Conservation (phyloP, 805 yeast species). For the Candida xiaguanensis region DNA sequence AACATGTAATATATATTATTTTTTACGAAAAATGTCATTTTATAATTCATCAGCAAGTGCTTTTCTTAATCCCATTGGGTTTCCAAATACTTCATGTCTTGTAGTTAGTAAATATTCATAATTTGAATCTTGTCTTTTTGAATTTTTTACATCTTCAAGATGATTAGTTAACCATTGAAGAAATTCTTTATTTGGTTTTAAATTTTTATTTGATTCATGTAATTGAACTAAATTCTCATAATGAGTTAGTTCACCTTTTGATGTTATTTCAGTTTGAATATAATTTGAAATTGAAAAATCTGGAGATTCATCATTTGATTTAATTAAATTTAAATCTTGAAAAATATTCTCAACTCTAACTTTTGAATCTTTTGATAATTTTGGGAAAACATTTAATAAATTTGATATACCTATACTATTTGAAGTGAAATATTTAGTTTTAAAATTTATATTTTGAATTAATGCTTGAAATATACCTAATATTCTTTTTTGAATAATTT, state of each 20-base stretch:
- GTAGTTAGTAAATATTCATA: slow-evolving; percentile 29
- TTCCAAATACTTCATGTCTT: slow-evolving; percentile 74
- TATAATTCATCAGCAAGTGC: slow-evolving; percentile 42
- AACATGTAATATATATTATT: slow-evolving; percentile 1
- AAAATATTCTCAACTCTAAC: slow-evolving; percentile 43
- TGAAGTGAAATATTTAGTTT: slow-evolving; percentile 20
- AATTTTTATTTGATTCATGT: slow-evolving; percentile 25
- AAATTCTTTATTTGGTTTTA: slow-evolving; percentile 41
- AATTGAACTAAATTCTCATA: slow-evolving; percentile 29
- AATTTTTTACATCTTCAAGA: slow-evolving; percentile 18
- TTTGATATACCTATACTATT: slow-evolving; percentile 18
- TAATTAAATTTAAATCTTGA: slow-evolving; percentile 36
- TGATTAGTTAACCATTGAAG: slow-evolving; percentile 61
- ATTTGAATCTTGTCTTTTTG: slow-evolving; percentile 26
- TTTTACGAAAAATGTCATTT: neutral
- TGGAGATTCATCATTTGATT: slow-evolving; percentile 19
- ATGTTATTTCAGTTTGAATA: slow-evolving; percentile 25
- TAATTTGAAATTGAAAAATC: slow-evolving; percentile 31
- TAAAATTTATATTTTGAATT: slow-evolving; percentile 33
- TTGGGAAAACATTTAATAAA: slow-evolving; percentile 25
- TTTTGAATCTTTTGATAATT: slow-evolving; percentile 26
- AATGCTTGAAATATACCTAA: slow-evolving; percentile 52
- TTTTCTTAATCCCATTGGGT: slow-evolving; percentile 66
- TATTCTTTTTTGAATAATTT: slow-evolving; percentile 42
- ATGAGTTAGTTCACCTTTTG: slow-evolving; percentile 32